Conservation (phyloP, 2,329 filamentous ascomycete species). For the Leptographium flavum region DNA sequence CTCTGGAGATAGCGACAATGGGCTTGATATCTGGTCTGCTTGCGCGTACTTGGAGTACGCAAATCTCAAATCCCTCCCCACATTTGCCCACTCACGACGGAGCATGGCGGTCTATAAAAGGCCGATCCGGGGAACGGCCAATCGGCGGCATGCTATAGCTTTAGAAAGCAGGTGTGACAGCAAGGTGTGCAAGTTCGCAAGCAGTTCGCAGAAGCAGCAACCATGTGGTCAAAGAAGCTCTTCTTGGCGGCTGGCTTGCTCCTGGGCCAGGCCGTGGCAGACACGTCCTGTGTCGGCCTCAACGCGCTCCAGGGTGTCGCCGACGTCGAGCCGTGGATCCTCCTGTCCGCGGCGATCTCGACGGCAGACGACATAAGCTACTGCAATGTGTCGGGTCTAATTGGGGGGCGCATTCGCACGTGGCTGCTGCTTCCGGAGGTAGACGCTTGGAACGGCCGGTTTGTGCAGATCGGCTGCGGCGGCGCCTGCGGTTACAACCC, state of each 20-base stretch:
- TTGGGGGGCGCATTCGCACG: background rate
- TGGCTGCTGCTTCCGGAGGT: background rate
- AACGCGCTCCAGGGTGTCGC: background rate
- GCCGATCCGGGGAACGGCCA: background rate
- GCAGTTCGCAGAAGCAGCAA: background rate
- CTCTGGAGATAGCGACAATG: too few species aligned
- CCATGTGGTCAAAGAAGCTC: background rate
- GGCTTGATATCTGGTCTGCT: too few species aligned
- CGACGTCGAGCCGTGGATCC: slow-evolving; percentile 1
- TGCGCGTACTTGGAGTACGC: too few species aligned
- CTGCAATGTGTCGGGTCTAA: background rate
- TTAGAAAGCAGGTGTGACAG: background rate
- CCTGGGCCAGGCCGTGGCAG: background rate
- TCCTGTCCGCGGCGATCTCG: background rate
- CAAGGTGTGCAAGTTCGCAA: background rate
- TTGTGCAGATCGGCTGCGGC: slow-evolving; percentile 23
- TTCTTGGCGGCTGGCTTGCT: background rate
- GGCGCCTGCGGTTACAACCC: slow-evolving; percentile 18
- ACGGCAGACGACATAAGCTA: background rate
- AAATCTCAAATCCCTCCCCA: too few species aligned
- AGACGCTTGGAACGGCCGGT: slow-evolving; percentile 19
- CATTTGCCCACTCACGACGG: background rate
- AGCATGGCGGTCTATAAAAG: background rate
- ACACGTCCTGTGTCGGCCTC: background rate
- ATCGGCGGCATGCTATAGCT: too few species aligned